Base-by-base conservation (phyloP, 2,329 filamentous ascomycete genomes). In the Clarireedia hainanense region DNA sequence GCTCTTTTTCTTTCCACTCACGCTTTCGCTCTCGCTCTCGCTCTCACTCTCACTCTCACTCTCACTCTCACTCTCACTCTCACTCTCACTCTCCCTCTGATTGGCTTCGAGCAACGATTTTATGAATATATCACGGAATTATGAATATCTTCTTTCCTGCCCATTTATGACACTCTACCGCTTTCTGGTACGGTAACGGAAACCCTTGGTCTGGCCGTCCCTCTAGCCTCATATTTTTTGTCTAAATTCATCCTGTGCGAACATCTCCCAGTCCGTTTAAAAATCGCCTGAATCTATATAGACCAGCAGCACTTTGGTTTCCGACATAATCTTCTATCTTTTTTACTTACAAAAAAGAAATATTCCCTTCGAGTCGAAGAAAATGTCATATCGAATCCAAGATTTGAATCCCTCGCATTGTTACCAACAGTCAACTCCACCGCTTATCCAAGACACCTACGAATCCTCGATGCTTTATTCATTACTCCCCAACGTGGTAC, bases 401-500 rank as follows among this genome's bases (percentile, higher is more conserved):
- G 26, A 50, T 30, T 34, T 24, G 1, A 20, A 42, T 14, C 49
- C 49, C 14, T 39, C 48, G 23, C 5, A 14, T 5, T 42, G 47
- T 27, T 30, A 47, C n/a, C 45, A 27, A 50, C 36, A 26, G 23
- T 42, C 30, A 6, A 6, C 23, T 34, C 14, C 26, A 17, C 10
- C 7, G 1, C 59, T 60, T 39, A 26, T 53, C 14, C 46, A 39
- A 24, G 47, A 36, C 17, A 27, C 50, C 10, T 56, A 46, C 49
- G 49, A 61, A 42, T 69, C 74, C 47, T 78, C 76, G 23, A 75
- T 76, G 57, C 71, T 83, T 15, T 80, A 78, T 65, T 73, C 75
- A 5, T 74, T 83, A 56, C 74, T 83, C 6, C 80, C 80, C 4
- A 70, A 72, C 1, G 72, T 78, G 4, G 70, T 84, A 5, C 76